Evolutionary conservation across 164 flowering plant species (phyloP).

Genomic region (Stephania yunnanensis): DNA sequence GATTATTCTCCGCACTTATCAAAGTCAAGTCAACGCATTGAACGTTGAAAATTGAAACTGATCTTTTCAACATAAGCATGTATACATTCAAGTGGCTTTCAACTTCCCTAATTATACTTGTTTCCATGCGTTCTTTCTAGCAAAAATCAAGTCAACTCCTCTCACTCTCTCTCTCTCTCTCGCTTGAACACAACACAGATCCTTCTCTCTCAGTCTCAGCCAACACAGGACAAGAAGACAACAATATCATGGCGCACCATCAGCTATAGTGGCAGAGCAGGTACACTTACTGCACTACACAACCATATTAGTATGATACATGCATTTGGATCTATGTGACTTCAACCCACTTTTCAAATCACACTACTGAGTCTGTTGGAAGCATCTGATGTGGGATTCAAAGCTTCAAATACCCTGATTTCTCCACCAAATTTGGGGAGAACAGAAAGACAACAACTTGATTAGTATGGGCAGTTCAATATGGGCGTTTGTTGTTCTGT

Average conservation of each 20-base stretch:
- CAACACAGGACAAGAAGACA: neutral
- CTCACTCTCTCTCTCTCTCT: too few species aligned
- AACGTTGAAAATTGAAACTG: too few species aligned
- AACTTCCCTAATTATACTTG: neutral
- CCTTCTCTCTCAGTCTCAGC: too few species aligned
- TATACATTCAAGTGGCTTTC: too few species aligned
- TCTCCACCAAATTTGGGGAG: neutral
- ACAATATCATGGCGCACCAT: neutral
- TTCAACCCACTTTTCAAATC: neutral
- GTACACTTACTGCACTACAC: constrained; percentile 3
- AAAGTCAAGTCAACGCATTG: too few species aligned
- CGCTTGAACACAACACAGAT: too few species aligned
- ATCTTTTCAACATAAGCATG: neutral
- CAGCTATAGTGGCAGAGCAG: constrained; percentile 13
- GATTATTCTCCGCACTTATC: too few species aligned
- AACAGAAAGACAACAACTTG: neutral
- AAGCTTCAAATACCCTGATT: too few species aligned
- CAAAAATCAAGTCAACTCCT: neutral
- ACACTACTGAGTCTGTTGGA: too few species aligned
- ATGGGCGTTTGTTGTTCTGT: constrained; percentile 5
- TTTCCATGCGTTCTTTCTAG: too few species aligned
- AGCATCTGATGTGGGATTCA: neutral
- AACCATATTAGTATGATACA: too few species aligned
- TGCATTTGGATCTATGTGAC: neutral
- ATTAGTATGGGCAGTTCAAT: neutral